Base-by-base conservation (phyloP, 495 filamentous ascomycete genomes). In the Aspergillus affinis region DNA sequence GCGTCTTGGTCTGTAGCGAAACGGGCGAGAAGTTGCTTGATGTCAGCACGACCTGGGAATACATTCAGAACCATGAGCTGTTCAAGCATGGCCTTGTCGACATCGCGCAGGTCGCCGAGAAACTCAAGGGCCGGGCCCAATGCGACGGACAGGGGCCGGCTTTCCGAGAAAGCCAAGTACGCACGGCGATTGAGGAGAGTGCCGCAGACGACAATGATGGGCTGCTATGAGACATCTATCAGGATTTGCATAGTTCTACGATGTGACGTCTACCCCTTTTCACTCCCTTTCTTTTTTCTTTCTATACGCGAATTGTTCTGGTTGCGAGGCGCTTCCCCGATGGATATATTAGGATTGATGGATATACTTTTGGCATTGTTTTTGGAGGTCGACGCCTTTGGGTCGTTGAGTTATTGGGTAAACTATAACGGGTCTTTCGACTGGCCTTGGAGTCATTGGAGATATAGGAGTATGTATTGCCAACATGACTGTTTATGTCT, bases 111-210 rank as follows among this genome's bases (percentile, higher is more conserved):
- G 88, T 98, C 45, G 87, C 84, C 62, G 87, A 92, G 62, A 75
- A 85, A 21, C 70, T 98, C 45, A 90, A 91, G 77, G 80, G 78
- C 2, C 75, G 82, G 66, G 90, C 90, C n/a, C 86, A 88, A 72
- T 97, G 93, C 67, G 88, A 97, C 78, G 93, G 93, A 7, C 86
- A 89, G 65, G 93, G 93, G 0, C 93, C 93, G 5, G 92, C 92
- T 18, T 97, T 96, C 70, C 87, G 88, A 60, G 93, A 96, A 72
- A 74, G 82, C 7, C 84, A 84, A 48, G 85, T 97, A 18, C 71
- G 85, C 46, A 74, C 80, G 63, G 91, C 89, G 18, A 93, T 98
- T 65, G 84, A 91, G 73, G 83, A 87, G 62, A 91, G 90, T 67
- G 86, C 85, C 17, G 87, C 85, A 20, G 84, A 81, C 54, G 86